Evolutionary conservation across 805 yeast genomes (phyloP), one percentile per base, ranked within the genome.

Genomic region (Komagataella ulmi): DNA sequence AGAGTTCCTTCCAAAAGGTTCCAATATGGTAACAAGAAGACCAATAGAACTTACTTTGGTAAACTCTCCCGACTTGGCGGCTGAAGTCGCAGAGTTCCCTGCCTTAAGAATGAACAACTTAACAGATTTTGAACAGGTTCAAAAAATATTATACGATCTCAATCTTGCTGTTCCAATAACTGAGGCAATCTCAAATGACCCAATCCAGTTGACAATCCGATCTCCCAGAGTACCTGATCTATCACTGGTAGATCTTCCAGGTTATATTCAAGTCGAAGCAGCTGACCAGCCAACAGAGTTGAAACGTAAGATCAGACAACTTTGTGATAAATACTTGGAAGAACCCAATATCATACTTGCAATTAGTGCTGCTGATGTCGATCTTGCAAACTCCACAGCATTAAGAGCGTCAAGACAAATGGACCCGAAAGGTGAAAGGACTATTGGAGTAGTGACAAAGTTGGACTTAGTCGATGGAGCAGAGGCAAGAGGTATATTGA

Each of bases 361-460:
- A 0, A 93, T 95, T 23, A 88, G 96, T 8, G 88, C 99, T 0
- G 99, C 99, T 0, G 98, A 93, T 67, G 99, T 93, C 2, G 99
- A 93, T 71, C 72, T 93, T 59, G 99, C 99, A 0, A 93, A 93
- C 65, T 88, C 97, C 36, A 79, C 97, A 1, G 98, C 99, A 0
- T 75, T 93, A 53, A 73, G 95, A 52, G 97, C 99, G 0, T 85
- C 96, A 6, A 83, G 90, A 56, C 54, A 73, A 14, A 90, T 93
- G 0, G 99, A 93, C 65, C 99, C 99, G 17, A 74, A 80, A 48
- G 99, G 99, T 49, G 91, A 88, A 62, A 77, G 99, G 64, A 93
- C 99, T 0, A 85, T 93, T 55, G 99, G 99, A 50, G 98, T 93
- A 7, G 81, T 93, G 51, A 93, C 99, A 3, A 93, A 93, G 63